A percentile compares a stretch with the other conserved stretches of the same genome.
These are phyloP conservation scores for Rhizoclosmatium sp. DNA, from an alignment of 192 early-diverging fungal species.

Conservation along the genomic window DNA sequence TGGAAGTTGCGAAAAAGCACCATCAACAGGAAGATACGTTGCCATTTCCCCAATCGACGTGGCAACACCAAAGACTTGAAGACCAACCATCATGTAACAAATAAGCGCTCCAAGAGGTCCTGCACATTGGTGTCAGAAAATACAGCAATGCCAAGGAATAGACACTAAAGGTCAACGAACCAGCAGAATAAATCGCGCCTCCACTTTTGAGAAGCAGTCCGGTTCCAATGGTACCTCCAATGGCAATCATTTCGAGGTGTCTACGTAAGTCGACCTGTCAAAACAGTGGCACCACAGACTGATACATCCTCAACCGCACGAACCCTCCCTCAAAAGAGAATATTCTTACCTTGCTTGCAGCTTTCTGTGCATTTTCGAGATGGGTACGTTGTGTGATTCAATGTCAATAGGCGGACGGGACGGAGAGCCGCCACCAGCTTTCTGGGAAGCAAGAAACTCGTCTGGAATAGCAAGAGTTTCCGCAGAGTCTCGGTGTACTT, in stretches of 20 bases:
- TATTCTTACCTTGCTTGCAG: neutral
- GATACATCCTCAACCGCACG: neutral
- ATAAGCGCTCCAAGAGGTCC: constrained; percentile 81
- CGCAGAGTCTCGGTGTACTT: constrained; percentile 1
- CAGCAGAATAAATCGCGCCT: constrained; percentile 58
- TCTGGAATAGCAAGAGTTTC: constrained; percentile 1
- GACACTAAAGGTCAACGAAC: constrained; percentile 73
- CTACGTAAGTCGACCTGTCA: neutral
- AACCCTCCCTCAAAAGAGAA: neutral
- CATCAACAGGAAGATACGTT: constrained; percentile 76
- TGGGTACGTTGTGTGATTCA: neutral
- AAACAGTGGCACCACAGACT: neutral
- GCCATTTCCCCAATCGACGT: constrained; percentile 85
- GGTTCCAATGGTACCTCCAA: constrained; percentile 54
- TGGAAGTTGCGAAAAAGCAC: constrained; percentile 83
- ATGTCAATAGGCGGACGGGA: too few species aligned
- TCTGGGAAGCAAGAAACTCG: neutral
- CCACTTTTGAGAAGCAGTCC: constrained; percentile 86
- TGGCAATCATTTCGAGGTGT: constrained; percentile 19
- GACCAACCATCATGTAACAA: constrained; percentile 56
- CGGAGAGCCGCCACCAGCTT: neutral
- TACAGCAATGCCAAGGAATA: constrained; percentile 61
- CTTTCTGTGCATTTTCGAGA: constrained; percentile 14
- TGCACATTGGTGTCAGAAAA: constrained; percentile 28
- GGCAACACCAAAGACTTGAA: constrained; percentile 50